Evolutionary conservation across 305 asterid genomes (phyloP), one percentile per base, ranked within the genome.

Genomic region (Euphrasia arctica): DNA sequence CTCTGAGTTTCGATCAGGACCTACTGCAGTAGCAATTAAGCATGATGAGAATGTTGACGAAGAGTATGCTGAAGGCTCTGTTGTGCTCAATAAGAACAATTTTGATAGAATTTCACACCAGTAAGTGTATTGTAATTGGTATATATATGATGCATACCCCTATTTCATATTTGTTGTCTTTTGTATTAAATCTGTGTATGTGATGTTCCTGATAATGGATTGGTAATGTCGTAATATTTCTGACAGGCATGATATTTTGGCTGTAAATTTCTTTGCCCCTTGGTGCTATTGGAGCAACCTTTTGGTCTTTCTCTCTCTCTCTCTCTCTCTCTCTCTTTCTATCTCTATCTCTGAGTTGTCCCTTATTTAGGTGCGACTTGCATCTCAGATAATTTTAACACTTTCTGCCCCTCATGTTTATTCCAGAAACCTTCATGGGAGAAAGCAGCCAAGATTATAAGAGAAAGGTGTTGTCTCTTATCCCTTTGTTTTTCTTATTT

Each of bases 371-470:
- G 61, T 34, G 70, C 43, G 42, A 36, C 42, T 36, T 36, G 42
- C 42, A 36, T 62, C 34, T 13, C 65, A 65, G 18, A 55, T 60
- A 25, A 27, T 25, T 61, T 49, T 67, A 57, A 68, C 63, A 34
- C 64, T 58, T 31, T 65, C 57, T 64, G 69, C 73, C 10, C 65
- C 42, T 61, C 48, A 18, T 62, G 62, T 56, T 69, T 63, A 41
- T 78, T 56, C 60, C 90, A 94, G 99, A 90, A 91, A 94, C 96
- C 95, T 75, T 82, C 99, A 31, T 94, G 99, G 99, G 99, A 94
- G 85, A 94, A 94, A 82, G 95, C 99, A 63, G 95, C 97, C 75
- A 88, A 70, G 77, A 85, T 85, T 62, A 79, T 94, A n/a, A 81
- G 77, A 80, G 97, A 90, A 73, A 88, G 96, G 99, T 90, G 62